Evolutionary conservation across 2,329 filamentous ascomycete species (phyloP).

Genomic region (Aspergillus floridensis): DNA sequence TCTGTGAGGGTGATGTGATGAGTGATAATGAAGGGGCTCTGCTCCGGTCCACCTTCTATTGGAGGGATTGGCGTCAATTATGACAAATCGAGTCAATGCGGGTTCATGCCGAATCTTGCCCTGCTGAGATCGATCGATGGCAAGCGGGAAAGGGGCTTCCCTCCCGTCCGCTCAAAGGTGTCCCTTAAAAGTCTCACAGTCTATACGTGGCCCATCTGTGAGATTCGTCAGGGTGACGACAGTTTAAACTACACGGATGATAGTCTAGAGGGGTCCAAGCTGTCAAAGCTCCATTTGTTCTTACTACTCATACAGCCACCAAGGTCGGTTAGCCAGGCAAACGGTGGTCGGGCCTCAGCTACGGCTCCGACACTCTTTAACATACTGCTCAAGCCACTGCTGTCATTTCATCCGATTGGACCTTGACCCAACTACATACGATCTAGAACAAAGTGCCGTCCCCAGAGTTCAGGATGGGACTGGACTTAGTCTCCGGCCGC

Average conservation of each 20-base stretch:
- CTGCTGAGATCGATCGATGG: background rate
- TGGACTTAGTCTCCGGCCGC: slow-evolving; percentile 33
- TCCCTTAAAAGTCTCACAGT: background rate
- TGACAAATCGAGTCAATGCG: background rate
- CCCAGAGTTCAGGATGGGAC: slow-evolving; percentile 40
- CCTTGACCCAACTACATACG: background rate
- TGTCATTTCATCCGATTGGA: too few species aligned
- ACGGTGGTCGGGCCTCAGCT: too few species aligned
- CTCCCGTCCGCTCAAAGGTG: background rate
- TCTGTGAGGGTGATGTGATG: background rate
- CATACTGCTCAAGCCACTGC: too few species aligned
- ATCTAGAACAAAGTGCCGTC: slow-evolving; percentile 41
- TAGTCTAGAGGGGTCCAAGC: too few species aligned
- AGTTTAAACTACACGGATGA: too few species aligned
- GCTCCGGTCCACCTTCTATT: background rate
- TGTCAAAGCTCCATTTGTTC: too few species aligned
- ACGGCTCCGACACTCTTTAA: too few species aligned
- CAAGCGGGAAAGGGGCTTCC: background rate
- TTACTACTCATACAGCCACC: too few species aligned
- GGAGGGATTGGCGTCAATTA: background rate
- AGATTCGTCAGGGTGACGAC: background rate
- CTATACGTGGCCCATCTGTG: background rate
- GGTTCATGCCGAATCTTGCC: background rate
- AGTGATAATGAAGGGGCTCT: background rate
- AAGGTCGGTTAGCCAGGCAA: too few species aligned